Evolutionary conservation across 2,329 filamentous ascomycete species (phyloP), one percentile per base, ranked within the genome.

Genomic region (Thielaviopsis euricoi): DNA sequence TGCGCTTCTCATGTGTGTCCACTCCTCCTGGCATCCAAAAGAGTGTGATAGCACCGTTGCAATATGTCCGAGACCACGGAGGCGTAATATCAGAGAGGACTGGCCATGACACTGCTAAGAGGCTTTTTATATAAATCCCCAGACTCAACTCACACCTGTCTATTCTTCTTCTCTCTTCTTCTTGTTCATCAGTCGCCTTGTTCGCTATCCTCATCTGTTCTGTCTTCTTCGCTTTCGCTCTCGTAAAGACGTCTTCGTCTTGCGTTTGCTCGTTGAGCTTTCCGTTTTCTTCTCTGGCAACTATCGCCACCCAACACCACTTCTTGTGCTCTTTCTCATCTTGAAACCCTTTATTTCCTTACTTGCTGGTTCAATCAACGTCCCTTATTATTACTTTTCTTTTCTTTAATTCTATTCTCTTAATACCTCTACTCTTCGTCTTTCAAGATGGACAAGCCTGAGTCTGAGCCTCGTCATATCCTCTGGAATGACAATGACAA

Each of bases 221-320:
- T 57, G 21, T 53, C 26, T 23, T 25, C 37, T 48, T 48, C 5
- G 43, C 37, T 33, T 40, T 53, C 37, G 26, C 46, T 53, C 37
- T 53, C 58, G 58, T 53, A 29, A 57, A 43, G 58, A 49, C 58
- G 58, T 40, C 37, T 56, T 53, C 54, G 58, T 60, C 58, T 60
- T 55, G 58, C 58, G 51, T 54, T 50, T 59, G 54, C 55, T 51
- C 26, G n/a, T 46, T 54, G 26, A 53, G 58, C 48, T 55, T 13
- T 46, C 15, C 53, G 53, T 54, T 22, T 48, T 52, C 33, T 60
- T 46, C 1, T 19, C 23, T 17, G 48, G 46, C 51, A 29, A 25
- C 17, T 26, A 46, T 50, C 21, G 17, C 48, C 22, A 25, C 19
- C 54, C 1, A 43, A 48, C n/a, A 22, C 37, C 17, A 23, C 40